These are phyloP conservation scores for Aureobasidium sp. DNA, from an alignment of 2,329 filamentous ascomycete species.

Conservation along the genomic window DNA sequence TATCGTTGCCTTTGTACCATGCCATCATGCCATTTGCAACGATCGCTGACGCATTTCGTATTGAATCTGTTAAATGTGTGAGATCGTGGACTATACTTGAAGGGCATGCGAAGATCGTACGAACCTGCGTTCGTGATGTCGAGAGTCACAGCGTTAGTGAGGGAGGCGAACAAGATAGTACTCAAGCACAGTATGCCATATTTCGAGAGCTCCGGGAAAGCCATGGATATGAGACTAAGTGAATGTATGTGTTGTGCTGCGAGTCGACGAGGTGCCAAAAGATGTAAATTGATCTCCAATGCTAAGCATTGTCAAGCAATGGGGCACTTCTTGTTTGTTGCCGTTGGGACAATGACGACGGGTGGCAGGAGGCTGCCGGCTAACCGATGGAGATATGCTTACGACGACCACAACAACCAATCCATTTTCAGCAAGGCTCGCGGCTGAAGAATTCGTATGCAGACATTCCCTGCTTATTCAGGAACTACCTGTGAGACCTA, in stretches of 20 bases:
- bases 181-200: not conserved
- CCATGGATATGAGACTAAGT: not conserved
- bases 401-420: not conserved
- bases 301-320: constrained; percentile 5
- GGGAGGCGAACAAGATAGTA: not conserved
- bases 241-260: not conserved
- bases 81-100: not conserved
- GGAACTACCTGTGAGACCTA: not conserved
- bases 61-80: constrained; percentile 21
- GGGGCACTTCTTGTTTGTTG: not conserved
- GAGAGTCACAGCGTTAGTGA: not conserved
- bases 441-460: not conserved
- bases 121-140: constrained; percentile 2
- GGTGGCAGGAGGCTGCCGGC: not conserved
- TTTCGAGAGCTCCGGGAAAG: not conserved
- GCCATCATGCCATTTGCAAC: constrained; percentile 30
- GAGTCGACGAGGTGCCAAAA: not conserved
- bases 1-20: constrained; percentile 30
- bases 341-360: constrained; percentile 3
- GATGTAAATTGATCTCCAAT: not conserved
- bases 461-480: not conserved
- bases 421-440: not conserved
- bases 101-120: not conserved
- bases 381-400: constrained; percentile 1
- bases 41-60: constrained; percentile 27